phyloP scores from a whole-genome alignment of 1,284 basidiomycete species.

The Serendipita sp. region DNA sequence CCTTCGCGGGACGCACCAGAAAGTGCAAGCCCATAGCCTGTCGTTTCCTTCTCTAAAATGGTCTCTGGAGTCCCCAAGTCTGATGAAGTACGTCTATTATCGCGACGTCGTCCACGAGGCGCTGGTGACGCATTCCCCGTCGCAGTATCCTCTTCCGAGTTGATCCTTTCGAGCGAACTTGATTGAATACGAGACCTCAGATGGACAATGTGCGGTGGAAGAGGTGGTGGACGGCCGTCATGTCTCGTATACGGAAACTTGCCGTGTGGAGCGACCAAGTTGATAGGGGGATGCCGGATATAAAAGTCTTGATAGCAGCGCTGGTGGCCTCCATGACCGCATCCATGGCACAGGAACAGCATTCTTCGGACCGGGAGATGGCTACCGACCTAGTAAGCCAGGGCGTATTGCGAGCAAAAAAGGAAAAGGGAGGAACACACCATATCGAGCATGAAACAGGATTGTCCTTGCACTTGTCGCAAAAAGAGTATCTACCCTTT shows the following conservation, averaged over 20 bases:
- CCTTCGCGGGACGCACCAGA: neutral
- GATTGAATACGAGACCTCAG: neutral
- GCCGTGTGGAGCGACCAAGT: neutral
- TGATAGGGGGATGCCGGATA: neutral
- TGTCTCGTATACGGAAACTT: neutral
- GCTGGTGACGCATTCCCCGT: neutral
- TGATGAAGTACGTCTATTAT: neutral
- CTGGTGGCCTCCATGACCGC: slow-evolving; percentile 5
- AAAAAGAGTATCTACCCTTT: neutral
- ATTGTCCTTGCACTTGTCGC: neutral
- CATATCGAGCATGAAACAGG: neutral
- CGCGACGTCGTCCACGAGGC: neutral
- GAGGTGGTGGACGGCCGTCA: neutral
- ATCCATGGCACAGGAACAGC: neutral
- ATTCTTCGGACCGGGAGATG: slow-evolving; percentile 2
- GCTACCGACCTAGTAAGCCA: neutral
- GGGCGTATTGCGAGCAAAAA: neutral
- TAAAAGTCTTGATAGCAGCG: slow-evolving; percentile 5
- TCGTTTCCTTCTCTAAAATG: neutral
- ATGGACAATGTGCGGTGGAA: neutral
- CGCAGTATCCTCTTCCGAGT: neutral
- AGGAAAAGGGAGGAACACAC: neutral
- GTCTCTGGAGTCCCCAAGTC: neutral
- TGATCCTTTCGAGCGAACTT: too few species aligned
- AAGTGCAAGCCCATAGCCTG: neutral